phyloP scores from a whole-genome alignment of 257 asterid species.

The Gardenia jasminoides region DNA sequence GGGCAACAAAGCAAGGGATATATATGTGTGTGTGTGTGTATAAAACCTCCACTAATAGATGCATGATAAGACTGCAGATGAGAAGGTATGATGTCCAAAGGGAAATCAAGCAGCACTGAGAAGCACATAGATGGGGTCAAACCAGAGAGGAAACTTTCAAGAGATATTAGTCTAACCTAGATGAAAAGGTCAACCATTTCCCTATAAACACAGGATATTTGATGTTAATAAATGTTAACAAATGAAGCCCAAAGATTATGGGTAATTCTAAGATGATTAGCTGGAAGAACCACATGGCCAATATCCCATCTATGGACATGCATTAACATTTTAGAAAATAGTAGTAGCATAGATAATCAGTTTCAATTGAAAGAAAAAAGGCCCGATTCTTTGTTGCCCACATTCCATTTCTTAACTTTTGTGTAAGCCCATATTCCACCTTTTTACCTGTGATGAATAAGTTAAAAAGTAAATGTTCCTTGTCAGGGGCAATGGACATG shows the following conservation, averaged over 20 bases:
- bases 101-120: neutral
- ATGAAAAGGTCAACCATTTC: neutral
- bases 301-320: neutral
- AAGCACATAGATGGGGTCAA: neutral
- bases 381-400: neutral
- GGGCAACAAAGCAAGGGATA: neutral
- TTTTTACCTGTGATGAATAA: neutral
- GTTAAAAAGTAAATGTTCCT: neutral
- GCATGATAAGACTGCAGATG: too few relatives aligned
- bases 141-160: neutral
- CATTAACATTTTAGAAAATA: neutral
- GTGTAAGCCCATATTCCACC: too few relatives aligned
- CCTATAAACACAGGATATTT: neutral
- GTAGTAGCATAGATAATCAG: neutral
- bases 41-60: too few relatives aligned
- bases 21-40: too few relatives aligned
- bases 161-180: neutral
- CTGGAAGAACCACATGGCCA: too few relatives aligned
- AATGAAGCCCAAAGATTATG: neutral
- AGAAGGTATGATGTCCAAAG: neutral
- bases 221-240: neutral
- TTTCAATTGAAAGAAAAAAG: neutral
- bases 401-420: too few relatives aligned
- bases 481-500: neutral
- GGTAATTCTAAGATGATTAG: neutral